Percentiles rank a stretch among this genome's conserved stretches.
Conservation (phyloP, 1,139 yeast genomes). For the Magnusiomyces suaveolens region DNA sequence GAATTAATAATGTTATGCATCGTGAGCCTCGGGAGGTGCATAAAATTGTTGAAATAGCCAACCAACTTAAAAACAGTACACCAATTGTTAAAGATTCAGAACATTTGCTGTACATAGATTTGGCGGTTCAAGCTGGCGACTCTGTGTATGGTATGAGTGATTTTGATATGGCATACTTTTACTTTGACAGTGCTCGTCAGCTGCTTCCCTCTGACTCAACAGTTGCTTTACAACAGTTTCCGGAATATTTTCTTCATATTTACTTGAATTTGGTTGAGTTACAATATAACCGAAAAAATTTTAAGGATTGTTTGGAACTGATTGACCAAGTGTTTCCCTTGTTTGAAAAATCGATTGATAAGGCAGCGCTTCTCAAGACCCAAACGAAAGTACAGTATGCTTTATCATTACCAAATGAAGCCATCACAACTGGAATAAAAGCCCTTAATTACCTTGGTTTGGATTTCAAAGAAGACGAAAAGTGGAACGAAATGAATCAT, state of each 20-base stretch:
- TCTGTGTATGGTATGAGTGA: constrained; percentile 27
- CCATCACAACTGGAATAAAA: constrained; percentile 25
- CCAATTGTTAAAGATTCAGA: constrained; percentile 25
- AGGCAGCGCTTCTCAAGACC: constrained; percentile 27
- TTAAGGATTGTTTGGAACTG: constrained; percentile 21
- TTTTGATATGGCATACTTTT: constrained; percentile 26
- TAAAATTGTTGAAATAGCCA: constrained; percentile 25
- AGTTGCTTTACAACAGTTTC: constrained; percentile 8
- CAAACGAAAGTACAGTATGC: constrained; percentile 38
- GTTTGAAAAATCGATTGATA: constrained; percentile 19
- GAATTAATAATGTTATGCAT: neutral
- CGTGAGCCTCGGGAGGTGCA: constrained; percentile 18
- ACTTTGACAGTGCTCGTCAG: constrained; percentile 23
- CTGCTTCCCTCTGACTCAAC: constrained; percentile 19
- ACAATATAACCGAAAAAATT: constrained; percentile 24
- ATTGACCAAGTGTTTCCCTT: constrained; percentile 18
- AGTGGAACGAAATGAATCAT: constrained; percentile 27
- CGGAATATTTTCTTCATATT: constrained; percentile 20
- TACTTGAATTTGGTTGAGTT: constrained; percentile 23
- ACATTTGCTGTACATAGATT: constrained; percentile 20
- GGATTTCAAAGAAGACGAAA: constrained; percentile 32
- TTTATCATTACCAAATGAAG: constrained; percentile 32
- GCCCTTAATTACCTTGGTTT: constrained; percentile 23
- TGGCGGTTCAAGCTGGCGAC: constrained; percentile 25
- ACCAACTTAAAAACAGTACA: constrained; percentile 25